Percentiles rank a stretch among this genome's conserved stretches.
phyloP scores from a whole-genome alignment of 176 grass and related monocot genomes.

The Avena atlantica region DNA sequence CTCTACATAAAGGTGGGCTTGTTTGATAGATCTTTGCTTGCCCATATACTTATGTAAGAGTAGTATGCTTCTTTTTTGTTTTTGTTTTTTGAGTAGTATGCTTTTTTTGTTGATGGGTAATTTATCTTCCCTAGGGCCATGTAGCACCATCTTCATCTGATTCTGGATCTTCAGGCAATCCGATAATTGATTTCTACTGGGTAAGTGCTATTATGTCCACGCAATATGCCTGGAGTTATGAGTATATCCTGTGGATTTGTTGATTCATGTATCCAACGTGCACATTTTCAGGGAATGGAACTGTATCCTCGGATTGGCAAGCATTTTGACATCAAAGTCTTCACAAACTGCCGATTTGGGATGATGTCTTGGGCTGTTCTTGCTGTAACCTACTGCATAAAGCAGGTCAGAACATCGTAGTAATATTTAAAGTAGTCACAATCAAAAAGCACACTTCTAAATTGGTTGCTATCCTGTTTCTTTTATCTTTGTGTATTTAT shows the following conservation, averaged over 20 bases:
- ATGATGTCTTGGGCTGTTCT: slow-evolving; percentile 99
- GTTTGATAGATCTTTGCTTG: background rate
- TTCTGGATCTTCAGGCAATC: slow-evolving; percentile 94
- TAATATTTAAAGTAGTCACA: slow-evolving; percentile 2
- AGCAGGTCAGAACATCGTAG: slow-evolving; percentile 72
- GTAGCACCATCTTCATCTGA: slow-evolving; percentile 95
- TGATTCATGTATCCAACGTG: slow-evolving; percentile 10
- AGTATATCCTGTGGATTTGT: slow-evolving; percentile 23
- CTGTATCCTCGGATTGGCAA: slow-evolving; percentile 96
- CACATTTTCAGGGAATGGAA: slow-evolving; percentile 83
- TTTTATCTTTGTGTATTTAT: background rate
- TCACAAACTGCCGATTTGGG: slow-evolving; percentile 97
- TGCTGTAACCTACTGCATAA: slow-evolving; percentile 98
- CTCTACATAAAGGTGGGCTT: slow-evolving; percentile 83
- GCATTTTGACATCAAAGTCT: slow-evolving; percentile 96
- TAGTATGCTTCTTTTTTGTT: background rate
- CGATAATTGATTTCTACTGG: slow-evolving; percentile 97
- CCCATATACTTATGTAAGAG: background rate
- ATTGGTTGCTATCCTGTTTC: slow-evolving; percentile 8
- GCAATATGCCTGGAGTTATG: background rate
- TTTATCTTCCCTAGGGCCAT: slow-evolving; percentile 65
- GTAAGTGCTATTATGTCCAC: slow-evolving; percentile 46
- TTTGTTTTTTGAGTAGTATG: background rate
- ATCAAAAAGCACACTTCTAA: background rate
- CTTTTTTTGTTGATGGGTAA: slow-evolving; percentile 20